Base-by-base conservation (phyloP, 2,329 filamentous ascomycete genomes). In the Colletotrichum sp. region DNA sequence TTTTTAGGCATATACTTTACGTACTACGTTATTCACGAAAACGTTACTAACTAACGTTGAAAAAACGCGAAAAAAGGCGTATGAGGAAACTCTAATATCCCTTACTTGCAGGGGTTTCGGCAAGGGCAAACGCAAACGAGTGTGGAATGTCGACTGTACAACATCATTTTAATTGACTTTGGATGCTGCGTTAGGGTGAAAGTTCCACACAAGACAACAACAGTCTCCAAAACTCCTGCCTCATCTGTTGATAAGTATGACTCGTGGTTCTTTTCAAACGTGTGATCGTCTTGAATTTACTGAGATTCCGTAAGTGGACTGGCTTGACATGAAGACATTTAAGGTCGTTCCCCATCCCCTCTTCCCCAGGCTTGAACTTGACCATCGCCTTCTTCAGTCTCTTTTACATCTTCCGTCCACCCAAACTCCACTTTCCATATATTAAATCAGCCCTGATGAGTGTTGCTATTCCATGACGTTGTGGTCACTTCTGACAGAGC, bases 301-400 rank as follows among this genome's bases (percentile, higher is more conserved):
- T 16, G 5, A 43, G 38, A 18, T 11, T 11, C 5, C 38, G 38
- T 43, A 18, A 11, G 16, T 5, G 38, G 1, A n/a, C 38, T 43
- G 16, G 9, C 16, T n/a, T n/a, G 18, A 43, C 8, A 43, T n/a
- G 5, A 43, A 43, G 38, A 43, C 18, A 43, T 43, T 2, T 43
- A n/a, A 43, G 38, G 0, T 43, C 16, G 0, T 1, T 1, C n/a
- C 0, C 38, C 18, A 1, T 43, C 18, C 18, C 38, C 0, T 1
- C 38, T 6, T 43, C 18, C 38, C 8, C n/a, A 9, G 1, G 16
- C 18, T 1, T 43, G 5, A 43, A n/a, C 18, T n/a, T 38, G 36
- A 38, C 36, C 36, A 38, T 38, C 15, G 4, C 15, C 36, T 16
- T 38, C 3, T 8, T 38, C 36, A 38, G 4, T 36, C 38, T 2